phyloP scores from a whole-genome alignment of 202 grass and related monocot species.

The Hordeum pubiflorum region DNA sequence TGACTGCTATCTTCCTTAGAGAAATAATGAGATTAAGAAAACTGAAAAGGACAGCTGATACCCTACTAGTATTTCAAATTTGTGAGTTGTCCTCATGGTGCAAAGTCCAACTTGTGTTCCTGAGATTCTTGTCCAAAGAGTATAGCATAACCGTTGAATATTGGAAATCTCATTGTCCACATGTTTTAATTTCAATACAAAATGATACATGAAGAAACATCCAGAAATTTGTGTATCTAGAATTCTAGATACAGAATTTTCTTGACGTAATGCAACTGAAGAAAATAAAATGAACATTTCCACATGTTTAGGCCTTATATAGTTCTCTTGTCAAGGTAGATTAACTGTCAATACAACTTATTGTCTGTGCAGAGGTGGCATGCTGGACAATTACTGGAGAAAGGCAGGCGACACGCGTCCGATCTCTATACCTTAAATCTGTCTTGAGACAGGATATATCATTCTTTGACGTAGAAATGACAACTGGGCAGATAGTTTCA shows the following conservation, averaged over 20 bases:
- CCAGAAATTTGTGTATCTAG: not conserved
- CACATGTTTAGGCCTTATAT: not conserved
- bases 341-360: not conserved
- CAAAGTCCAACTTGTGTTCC: not conserved
- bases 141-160: not conserved
- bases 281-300: not conserved
- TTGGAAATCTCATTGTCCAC: not conserved
- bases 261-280: not conserved
- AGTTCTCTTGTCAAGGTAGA: not conserved
- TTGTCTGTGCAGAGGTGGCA: conserved; percentile 57
- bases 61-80: not conserved
- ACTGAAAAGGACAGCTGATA: not conserved
- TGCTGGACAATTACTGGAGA: conserved; percentile 89
- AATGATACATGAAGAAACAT: not conserved
- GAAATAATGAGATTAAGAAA: not conserved
- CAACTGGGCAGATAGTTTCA: conserved; percentile 44
- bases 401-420: conserved; percentile 61
- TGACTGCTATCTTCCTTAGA: not conserved
- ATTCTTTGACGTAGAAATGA: conserved; percentile 83
- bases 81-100: not conserved
- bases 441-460: conserved; percentile 61
- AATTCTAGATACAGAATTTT: not conserved
- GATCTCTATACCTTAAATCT: conserved; percentile 71
- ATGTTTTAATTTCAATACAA: not conserved
- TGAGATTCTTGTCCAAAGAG: not conserved